Base-by-base conservation (phyloP, 1,284 basidiomycete genomes). In the Melampsora americana region DNA sequence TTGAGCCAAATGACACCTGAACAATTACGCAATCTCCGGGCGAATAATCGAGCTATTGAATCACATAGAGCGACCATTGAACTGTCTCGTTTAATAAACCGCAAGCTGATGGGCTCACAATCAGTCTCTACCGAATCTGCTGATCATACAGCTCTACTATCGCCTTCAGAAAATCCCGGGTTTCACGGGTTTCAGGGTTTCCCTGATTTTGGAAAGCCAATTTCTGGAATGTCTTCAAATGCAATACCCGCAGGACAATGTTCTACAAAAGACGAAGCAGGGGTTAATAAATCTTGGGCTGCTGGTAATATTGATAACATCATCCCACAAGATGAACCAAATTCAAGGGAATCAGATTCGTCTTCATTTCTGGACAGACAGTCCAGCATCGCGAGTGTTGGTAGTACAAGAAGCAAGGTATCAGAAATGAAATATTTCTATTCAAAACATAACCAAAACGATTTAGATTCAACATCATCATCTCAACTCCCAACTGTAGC, bases 371-470 rank as follows among this genome's bases (percentile, higher is more conserved):
- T 59, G 11, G 53, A 59, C n/a, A 23, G 53, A 18, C 53, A 59
- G 28, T 26, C 28, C 26, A 59, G 53, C 53, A 59, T 59, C 28
- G 53, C 53, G 23, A 59, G 53, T 26, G 12, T 59, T 5, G 53
- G 53, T 12, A 59, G 53, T 30, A 59, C 53, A 59, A 59, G 53
- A 4, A 59, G 53, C 9, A 59, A 59, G n/a, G 53, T 59, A 59
- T 23, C 53, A 59, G 28, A 59, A 23, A 23, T 59, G 23, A 59
- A 59, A 30, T 26, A 59, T 26, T 7, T 59, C 5, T 59, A 26
- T 59, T 30, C 28, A n/a, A 30, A 23, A 59, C 53, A 59, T 16
- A 59, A 30, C n/a, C n/a, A 26, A 59, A 59, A 59, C 5, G n/a
- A 26, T 59, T 11, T 26, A 18, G 53, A 59, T 30, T 11, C 53